phyloP scores from a whole-genome alignment of 331 rosid species.

The Rhamnella rubrinervis region DNA sequence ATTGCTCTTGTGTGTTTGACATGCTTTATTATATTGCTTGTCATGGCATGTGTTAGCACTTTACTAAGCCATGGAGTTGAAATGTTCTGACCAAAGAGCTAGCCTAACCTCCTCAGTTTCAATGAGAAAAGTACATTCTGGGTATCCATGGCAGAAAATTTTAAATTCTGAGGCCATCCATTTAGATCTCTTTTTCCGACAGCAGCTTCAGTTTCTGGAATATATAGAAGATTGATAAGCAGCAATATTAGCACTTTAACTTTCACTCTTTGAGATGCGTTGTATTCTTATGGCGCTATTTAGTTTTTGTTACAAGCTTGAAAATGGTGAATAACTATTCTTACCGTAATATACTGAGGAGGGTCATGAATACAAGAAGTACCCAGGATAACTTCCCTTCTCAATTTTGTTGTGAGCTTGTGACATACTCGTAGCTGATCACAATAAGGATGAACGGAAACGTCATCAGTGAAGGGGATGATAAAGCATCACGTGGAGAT shows the following conservation, averaged over 20 bases:
- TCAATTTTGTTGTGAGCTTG: slow-evolving; percentile 77
- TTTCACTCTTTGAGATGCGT: too few relatives aligned
- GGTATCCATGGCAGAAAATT: background rate
- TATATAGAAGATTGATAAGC: slow-evolving; percentile 13
- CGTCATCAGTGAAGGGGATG: slow-evolving; percentile 12
- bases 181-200: slow-evolving; percentile 23
- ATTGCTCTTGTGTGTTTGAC: too few relatives aligned
- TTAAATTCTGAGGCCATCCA: slow-evolving; percentile 42
- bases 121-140: background rate
- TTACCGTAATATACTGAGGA: slow-evolving; percentile 75
- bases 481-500: slow-evolving; percentile 5
- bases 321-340: slow-evolving; percentile 16
- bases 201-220: slow-evolving; percentile 75
- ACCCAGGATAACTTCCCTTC: slow-evolving; percentile 86
- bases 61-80: too few relatives aligned
- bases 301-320: background rate
- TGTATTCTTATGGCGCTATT: background rate
- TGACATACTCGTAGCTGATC: slow-evolving; percentile 92
- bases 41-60: too few relatives aligned
- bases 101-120: background rate
- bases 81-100: background rate
- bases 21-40: too few relatives aligned
- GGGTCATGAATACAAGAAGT: slow-evolving; percentile 75
- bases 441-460: slow-evolving; percentile 7
- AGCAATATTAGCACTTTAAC: slow-evolving; percentile 3